Conservation (phyloP, 768 basidiomycete species). For the Gloeopeniophorella convolvens region DNA sequence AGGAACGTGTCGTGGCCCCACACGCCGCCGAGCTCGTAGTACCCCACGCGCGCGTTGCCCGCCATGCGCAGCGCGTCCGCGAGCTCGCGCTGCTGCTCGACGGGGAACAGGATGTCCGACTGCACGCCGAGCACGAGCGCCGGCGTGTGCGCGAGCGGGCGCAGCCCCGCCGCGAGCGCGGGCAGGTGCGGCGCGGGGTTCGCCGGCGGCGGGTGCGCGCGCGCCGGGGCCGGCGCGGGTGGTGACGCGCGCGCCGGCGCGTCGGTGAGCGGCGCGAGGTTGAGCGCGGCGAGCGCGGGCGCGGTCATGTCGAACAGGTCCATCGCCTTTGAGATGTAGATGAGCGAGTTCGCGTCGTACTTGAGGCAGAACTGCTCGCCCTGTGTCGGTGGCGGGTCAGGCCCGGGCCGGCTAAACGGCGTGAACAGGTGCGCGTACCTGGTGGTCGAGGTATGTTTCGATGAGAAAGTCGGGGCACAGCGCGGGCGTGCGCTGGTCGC, state of each 20-base stretch:
- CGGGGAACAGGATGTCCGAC: conserved; percentile 93
- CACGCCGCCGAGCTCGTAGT: conserved; percentile 97
- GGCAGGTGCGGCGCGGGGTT: conserved; percentile 71
- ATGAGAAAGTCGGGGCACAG: conserved; percentile 97
- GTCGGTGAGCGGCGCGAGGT: conserved; percentile 36
- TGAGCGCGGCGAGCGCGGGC: conserved; percentile 64
- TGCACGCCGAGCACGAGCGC: conserved; percentile 89
- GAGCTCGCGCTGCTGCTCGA: conserved; percentile 94
- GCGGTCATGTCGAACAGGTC: conserved; percentile 95
- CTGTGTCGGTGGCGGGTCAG: conserved; percentile 31
- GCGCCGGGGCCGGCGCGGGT: conserved; percentile 33
- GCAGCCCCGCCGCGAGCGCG: conserved; percentile 71
- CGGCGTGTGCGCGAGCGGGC: conserved; percentile 70
- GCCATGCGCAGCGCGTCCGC: conserved; percentile 87
- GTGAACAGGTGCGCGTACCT: conserved; percentile 33
- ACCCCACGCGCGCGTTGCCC: conserved; percentile 84
- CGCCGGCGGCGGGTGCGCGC: conserved; percentile 64
- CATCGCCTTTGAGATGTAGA: conserved; percentile 99
- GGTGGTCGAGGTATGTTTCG: conserved; percentile 97
- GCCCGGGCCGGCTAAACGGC: neutral
- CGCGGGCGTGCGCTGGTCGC: conserved; percentile 44
- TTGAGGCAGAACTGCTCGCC: conserved; percentile 97
- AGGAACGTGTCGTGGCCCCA: conserved; percentile 99
- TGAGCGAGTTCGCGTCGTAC: conserved; percentile 98
- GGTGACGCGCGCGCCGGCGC: conserved; percentile 21